phyloP scores from a whole-genome alignment of 2,329 filamentous ascomycete species.

The Fusarium gaditjirri region DNA sequence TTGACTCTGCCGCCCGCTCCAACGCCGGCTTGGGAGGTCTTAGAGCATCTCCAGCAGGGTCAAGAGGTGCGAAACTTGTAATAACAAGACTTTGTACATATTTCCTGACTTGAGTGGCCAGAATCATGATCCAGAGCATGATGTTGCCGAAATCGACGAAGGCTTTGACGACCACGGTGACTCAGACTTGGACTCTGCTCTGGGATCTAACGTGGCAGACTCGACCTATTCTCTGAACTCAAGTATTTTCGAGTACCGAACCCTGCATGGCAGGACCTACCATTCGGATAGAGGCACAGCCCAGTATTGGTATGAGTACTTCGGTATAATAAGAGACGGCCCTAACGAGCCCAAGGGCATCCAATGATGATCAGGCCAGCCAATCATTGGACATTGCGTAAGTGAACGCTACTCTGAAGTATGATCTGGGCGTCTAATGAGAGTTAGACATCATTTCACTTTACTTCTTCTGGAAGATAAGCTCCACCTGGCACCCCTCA shows the following conservation, averaged over 20 bases:
- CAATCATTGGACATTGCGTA: conserved; percentile 14
- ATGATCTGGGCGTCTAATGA: neutral
- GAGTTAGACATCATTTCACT: conserved; percentile 7
- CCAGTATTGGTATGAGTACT: neutral
- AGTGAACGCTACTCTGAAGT: neutral
- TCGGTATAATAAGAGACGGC: rapidly evolving
- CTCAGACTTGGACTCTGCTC: conserved; percentile 4
- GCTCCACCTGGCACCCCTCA: neutral
- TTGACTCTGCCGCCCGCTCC: conserved; percentile 3
- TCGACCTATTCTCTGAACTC: conserved; percentile 9
- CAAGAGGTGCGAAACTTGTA: neutral
- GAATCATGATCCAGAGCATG: neutral
- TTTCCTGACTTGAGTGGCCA: neutral
- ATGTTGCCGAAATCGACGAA: neutral
- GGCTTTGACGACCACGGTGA: neutral
- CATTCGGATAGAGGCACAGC: conserved; percentile 9
- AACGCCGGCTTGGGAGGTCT: conserved; percentile 12
- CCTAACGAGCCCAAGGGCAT: neutral
- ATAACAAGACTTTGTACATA: rapidly evolving
- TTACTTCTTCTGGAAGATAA: neutral
- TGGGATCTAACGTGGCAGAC: conserved; percentile 8
- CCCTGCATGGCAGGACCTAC: conserved; percentile 7
- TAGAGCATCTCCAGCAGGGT: conserved; percentile 1
- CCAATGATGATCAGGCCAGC: conserved; percentile 6
- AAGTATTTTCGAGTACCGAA: conserved; percentile 12